Conservation (phyloP, 768 basidiomycete genomes). For the Cystoderma amianthinum region DNA sequence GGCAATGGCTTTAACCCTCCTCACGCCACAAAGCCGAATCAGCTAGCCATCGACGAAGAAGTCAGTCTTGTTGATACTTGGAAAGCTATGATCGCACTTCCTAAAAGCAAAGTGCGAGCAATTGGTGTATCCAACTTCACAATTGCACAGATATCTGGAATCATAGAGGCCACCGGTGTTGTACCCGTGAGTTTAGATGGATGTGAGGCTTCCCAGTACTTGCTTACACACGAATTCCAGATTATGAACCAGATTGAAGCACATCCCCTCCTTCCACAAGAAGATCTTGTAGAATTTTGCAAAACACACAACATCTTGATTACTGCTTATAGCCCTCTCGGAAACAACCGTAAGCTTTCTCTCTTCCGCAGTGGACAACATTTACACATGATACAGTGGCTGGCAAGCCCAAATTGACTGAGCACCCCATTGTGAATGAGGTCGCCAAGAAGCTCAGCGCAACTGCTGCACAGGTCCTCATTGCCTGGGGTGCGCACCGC, state of each 20-base stretch:
- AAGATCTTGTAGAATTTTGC: slow-evolving; percentile 65
- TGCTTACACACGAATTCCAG: slow-evolving; percentile 16
- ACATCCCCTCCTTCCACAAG: slow-evolving; percentile 75
- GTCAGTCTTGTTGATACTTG: slow-evolving; percentile 73
- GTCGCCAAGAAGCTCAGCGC: slow-evolving; percentile 59
- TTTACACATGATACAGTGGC: slow-evolving; percentile 29
- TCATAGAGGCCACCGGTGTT: slow-evolving; percentile 65
- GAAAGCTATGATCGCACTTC: slow-evolving; percentile 71
- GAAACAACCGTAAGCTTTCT: slow-evolving; percentile 61
- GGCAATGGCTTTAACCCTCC: slow-evolving; percentile 50
- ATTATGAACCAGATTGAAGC: slow-evolving; percentile 77
- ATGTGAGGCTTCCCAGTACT: not conserved
- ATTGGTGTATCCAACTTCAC: slow-evolving; percentile 86
- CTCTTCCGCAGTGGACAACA: not conserved
- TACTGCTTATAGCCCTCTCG: slow-evolving; percentile 63
- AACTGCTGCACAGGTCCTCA: slow-evolving; percentile 73
- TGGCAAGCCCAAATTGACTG: slow-evolving; percentile 60
- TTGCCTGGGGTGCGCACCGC: slow-evolving; percentile 73
- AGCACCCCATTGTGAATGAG: slow-evolving; percentile 51
- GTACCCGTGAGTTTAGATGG: slow-evolving; percentile 44
- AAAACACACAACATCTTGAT: slow-evolving; percentile 65
- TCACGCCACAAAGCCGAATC: slow-evolving; percentile 34
- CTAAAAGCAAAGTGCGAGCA: slow-evolving; percentile 63
- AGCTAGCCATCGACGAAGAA: slow-evolving; percentile 48
- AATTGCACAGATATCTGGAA: slow-evolving; percentile 52